Percentiles rank a stretch among this genome's conserved stretches.
phyloP scores from a whole-genome alignment of 2,329 filamentous ascomycete genomes.

The Penicillium janthinellum region DNA sequence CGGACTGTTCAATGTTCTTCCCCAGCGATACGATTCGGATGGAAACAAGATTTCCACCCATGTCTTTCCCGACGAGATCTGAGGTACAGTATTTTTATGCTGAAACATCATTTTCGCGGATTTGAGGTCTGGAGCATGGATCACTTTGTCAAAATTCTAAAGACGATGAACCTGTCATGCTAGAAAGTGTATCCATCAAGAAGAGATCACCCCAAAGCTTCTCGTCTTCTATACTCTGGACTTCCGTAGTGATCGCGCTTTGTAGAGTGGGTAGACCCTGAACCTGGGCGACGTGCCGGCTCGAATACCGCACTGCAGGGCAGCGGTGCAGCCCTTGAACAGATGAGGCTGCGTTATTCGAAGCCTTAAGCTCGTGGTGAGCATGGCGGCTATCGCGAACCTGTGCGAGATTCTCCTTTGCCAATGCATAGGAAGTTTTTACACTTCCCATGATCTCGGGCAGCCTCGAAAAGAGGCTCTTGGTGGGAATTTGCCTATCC shows the following conservation, averaged over 20 bases:
- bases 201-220: not conserved
- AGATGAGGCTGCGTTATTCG: no score
- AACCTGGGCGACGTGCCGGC: slow-evolving; percentile 3
- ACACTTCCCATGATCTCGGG: slow-evolving; percentile 20
- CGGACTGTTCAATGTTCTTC: slow-evolving; percentile 31
- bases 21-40: slow-evolving; percentile 31
- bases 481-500: slow-evolving; percentile 15
- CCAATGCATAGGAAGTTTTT: slow-evolving; percentile 14
- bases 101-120: not conserved
- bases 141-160: not conserved
- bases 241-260: not conserved
- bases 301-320: slow-evolving; percentile 21
- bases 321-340: slow-evolving; percentile 8
- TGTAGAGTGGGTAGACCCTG: slow-evolving; percentile 2
- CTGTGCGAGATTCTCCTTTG: slow-evolving; percentile 6
- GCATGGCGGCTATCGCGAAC: not conserved
- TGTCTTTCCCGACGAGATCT: slow-evolving; percentile 16
- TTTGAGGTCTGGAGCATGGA: not conserved
- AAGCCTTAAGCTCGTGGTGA: not conserved
- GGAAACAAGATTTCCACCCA: slow-evolving; percentile 35
- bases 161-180: not conserved
- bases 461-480: slow-evolving; percentile 19
- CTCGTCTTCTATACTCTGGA: not conserved
- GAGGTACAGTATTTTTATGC: not conserved
- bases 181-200: not conserved